These are phyloP conservation scores for Asterochloris erici DNA, from an alignment of 139 green algal genomes.

Conservation along the genomic window DNA sequence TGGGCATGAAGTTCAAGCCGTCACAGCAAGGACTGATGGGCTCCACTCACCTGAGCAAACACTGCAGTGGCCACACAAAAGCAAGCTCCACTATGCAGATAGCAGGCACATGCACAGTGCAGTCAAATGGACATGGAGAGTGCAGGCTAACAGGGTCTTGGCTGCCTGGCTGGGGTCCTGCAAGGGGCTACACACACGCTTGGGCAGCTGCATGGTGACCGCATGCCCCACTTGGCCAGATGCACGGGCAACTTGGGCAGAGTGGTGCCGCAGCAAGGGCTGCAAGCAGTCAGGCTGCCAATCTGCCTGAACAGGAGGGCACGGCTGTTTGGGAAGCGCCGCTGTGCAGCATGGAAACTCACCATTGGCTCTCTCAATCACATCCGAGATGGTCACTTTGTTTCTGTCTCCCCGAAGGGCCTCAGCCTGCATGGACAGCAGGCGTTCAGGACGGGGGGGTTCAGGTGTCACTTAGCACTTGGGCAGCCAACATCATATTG, in stretches of 20 bases:
- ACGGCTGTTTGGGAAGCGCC: neutral
- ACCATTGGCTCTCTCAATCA: slow-evolving; percentile 63
- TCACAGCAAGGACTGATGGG: neutral
- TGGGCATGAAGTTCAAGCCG: neutral
- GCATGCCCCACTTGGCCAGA: neutral
- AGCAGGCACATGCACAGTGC: no score
- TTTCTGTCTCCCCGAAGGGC: slow-evolving; percentile 39
- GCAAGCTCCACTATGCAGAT: neutral
- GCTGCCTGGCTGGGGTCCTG: no score
- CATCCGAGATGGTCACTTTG: slow-evolving; percentile 67
- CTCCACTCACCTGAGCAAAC: neutral
- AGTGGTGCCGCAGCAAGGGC: no score
- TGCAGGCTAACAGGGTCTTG: no score
- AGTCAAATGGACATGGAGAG: no score
- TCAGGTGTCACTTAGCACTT: no score
- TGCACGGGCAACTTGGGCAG: neutral
- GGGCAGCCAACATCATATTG: no score
- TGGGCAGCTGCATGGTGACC: no score
- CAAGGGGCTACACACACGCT: no score
- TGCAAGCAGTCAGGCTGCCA: no score
- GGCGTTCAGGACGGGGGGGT: neutral
- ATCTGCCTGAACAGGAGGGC: no score
- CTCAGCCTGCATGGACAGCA: slow-evolving; percentile 37
- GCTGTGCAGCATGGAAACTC: neutral
- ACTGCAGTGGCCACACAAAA: neutral